Conservation (phyloP, 129 eudicot species). For the Logfia minima region DNA sequence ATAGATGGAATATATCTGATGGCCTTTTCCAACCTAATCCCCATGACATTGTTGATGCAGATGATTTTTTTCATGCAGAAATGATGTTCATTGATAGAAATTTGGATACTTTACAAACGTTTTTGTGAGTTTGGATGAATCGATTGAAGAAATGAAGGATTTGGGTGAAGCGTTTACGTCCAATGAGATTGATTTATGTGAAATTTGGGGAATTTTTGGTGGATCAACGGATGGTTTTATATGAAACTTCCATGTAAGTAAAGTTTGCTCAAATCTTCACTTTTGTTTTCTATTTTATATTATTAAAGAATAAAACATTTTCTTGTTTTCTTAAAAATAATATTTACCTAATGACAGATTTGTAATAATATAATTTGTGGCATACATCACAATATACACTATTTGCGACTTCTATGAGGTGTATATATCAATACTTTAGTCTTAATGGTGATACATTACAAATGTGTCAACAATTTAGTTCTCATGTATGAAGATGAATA, state of each 20-base stretch:
- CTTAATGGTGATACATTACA: too few species aligned
- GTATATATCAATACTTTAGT: too few species aligned
- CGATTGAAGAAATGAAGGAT: neutral
- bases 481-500: too few species aligned
- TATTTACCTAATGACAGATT: too few species aligned
- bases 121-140: slow-evolving; percentile 3
- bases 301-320: neutral
- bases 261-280: neutral
- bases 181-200: slow-evolving; percentile 4
- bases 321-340: too few species aligned
- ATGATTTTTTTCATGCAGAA: slow-evolving; percentile 19
- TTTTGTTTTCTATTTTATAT: too few species aligned
- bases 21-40: slow-evolving; percentile 90
- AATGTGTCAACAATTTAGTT: too few species aligned
- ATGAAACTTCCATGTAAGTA: slow-evolving; percentile 23
- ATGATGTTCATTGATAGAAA: neutral
- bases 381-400: too few species aligned
- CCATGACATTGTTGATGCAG: slow-evolving; percentile 69
- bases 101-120: neutral
- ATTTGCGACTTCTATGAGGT: too few species aligned
- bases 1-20: slow-evolving; percentile 68
- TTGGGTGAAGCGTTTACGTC: slow-evolving; percentile 2
- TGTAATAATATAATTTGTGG: too few species aligned
- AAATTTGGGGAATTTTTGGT: slow-evolving; percentile 1
- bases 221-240: slow-evolving; percentile 21